Conservation (phyloP, 2,329 filamentous ascomycete genomes). For the Epichloe hybrida region DNA sequence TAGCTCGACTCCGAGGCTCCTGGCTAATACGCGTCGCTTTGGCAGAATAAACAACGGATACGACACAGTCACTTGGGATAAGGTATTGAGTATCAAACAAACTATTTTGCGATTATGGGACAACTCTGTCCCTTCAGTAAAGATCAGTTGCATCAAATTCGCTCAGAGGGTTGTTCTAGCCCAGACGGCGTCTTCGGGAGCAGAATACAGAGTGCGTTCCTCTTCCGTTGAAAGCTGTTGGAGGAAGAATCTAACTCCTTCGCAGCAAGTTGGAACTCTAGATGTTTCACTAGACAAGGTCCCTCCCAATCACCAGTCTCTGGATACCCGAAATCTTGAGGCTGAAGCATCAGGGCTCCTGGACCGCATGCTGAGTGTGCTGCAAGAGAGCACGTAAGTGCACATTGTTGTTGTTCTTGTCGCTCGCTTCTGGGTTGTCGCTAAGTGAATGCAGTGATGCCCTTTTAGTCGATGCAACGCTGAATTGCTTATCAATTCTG, state of each 20-base stretch:
- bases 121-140: constrained; percentile 57
- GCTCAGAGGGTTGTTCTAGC: constrained; percentile 84
- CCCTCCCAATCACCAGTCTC: constrained; percentile 65
- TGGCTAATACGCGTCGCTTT: constrained; percentile 2
- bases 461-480: constrained; percentile 74
- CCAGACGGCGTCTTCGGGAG: constrained; percentile 71
- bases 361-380: constrained; percentile 70
- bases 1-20: not conserved
- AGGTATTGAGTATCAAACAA: constrained; percentile 78
- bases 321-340: constrained; percentile 71
- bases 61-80: constrained; percentile 72
- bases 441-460: constrained; percentile 50
- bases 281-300: constrained; percentile 83
- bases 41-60: constrained; percentile 73
- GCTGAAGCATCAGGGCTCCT: constrained; percentile 85
- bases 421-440: not conserved
- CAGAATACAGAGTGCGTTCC: constrained; percentile 65
- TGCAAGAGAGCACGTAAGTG: constrained; percentile 74
- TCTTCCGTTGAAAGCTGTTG: not conserved
- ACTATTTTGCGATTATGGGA: constrained; percentile 86
- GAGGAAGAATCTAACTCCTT: not conserved
- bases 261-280: constrained; percentile 32
- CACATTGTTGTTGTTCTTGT: not conserved
- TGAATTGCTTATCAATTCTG: constrained; percentile 76
- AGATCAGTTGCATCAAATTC: constrained; percentile 95